These are phyloP conservation scores for Elsinoe australis DNA, from an alignment of 2,329 filamentous ascomycete genomes.

Conservation along the genomic window DNA sequence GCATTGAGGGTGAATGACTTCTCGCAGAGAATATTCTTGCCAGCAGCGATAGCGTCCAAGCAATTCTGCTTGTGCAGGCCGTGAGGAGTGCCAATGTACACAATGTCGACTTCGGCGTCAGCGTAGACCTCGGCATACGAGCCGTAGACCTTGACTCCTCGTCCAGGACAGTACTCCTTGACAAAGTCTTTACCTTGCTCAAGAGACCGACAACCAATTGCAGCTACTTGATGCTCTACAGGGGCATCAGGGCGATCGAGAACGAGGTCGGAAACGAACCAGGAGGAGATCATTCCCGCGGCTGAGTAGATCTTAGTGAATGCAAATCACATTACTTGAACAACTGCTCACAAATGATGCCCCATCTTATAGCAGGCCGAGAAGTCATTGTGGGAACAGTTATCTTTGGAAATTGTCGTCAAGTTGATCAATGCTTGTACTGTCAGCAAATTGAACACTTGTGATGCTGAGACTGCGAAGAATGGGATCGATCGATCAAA, in stretches of 20 bases:
- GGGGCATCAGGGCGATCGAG: background rate
- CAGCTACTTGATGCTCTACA: background rate
- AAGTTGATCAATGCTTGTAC: too few relatives aligned
- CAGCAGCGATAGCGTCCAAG: conserved; percentile 37
- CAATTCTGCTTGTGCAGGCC: conserved; percentile 40
- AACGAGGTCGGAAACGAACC: conserved; percentile 9
- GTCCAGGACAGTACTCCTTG: background rate
- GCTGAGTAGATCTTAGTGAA: conserved; percentile 32
- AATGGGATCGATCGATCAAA: too few relatives aligned
- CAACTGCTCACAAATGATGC: background rate
- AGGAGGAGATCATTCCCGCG: conserved; percentile 42
- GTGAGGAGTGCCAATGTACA: conserved; percentile 43
- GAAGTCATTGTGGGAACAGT: too few relatives aligned
- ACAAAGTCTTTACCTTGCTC: conserved; percentile 3
- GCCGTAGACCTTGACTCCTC: conserved; percentile 32
- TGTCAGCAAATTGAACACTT: too few relatives aligned
- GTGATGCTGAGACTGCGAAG: too few relatives aligned
- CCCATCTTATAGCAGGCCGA: background rate
- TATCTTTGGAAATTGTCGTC: too few relatives aligned
- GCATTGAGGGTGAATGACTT: conserved; percentile 41
- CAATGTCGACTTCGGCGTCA: conserved; percentile 38
- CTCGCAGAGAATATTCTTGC: conserved; percentile 42
- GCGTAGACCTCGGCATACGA: conserved; percentile 37
- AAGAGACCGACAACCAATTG: background rate
- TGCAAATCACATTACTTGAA: too few relatives aligned